Percentiles rank a stretch among this genome's conserved stretches.
Conservation (phyloP, 83 land plant genomes). For the Isoetes engelmannii region DNA sequence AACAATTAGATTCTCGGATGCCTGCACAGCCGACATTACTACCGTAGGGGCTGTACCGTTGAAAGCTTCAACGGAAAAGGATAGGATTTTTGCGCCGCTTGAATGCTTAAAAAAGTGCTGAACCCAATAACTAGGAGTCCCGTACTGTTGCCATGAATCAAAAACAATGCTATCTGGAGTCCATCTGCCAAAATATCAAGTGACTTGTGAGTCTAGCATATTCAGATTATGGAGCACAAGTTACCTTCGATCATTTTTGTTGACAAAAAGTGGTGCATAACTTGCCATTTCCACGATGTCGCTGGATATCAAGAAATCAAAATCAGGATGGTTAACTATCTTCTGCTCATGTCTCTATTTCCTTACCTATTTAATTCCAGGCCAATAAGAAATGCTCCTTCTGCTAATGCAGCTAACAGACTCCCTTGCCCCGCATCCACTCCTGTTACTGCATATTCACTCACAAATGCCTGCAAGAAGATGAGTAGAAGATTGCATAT, state of each 20-base stretch:
- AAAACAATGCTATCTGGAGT: constrained; percentile 95
- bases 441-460: constrained; percentile 92
- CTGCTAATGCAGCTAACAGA: constrained; percentile 68
- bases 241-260: constrained; percentile 66
- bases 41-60: constrained; percentile 29
- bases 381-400: constrained; percentile 81
- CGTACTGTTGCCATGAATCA: constrained; percentile 69
- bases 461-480: constrained; percentile 71
- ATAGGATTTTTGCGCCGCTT: constrained; percentile 59
- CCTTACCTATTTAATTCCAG: constrained; percentile 69
- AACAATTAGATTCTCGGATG: constrained; percentile 28
- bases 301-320: constrained; percentile 32
- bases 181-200: constrained; percentile 46
- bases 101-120: constrained; percentile 72
- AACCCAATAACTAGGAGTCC: constrained; percentile 93
- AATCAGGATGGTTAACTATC: not conserved
- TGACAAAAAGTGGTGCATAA: constrained; percentile 92
- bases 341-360: not conserved
- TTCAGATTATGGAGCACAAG: not conserved
- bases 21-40: constrained; percentile 57
- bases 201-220: not conserved
- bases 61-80: constrained; percentile 28
- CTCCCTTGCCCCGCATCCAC: constrained; percentile 69
- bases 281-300: constrained; percentile 91
- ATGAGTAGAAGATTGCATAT: not conserved